Base-by-base conservation (phyloP, 257 asterid genomes). In the Echium plantagineum region DNA sequence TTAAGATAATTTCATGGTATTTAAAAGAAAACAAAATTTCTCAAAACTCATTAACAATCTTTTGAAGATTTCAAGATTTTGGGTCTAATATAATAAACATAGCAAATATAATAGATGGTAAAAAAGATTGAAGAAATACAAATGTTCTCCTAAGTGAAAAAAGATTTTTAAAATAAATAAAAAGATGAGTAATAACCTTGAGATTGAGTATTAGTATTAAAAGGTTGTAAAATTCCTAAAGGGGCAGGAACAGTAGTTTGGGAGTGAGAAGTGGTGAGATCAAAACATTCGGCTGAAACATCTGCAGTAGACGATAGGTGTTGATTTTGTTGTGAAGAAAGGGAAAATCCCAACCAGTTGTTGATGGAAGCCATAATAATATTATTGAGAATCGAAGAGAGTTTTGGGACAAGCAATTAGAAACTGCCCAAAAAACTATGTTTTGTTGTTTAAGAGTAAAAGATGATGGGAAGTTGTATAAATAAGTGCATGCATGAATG, bases 341-440 rank as follows among this genome's bases (percentile, higher is more conserved):
- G 82, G 61, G 95, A 83, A 71, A 83, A 86, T 5, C 90, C 87
- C 26, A 86, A 70, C 95, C 95, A 86, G 75, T 83, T 78, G 26
- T 81, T 83, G 83, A 81, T 81, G 38, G 83, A 76, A 56, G 61
- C 71, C 80, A 79, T 73, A n/a, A n/a, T n/a, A n/a, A n/a, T n/a
- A n/a, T n/a, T n/a, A n/a, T n/a, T n/a, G n/a, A n/a, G n/a, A n/a
- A n/a, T n/a, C n/a, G n/a, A n/a, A n/a, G n/a, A n/a, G n/a, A n/a
- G n/a, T n/a, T n/a, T n/a, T n/a, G n/a, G n/a, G n/a, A n/a, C n/a
- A n/a, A n/a, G n/a, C n/a, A n/a, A n/a, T n/a, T n/a, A n/a, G n/a
- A n/a, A n/a, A n/a, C n/a, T n/a, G n/a, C n/a, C n/a, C n/a, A n/a
- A n/a, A n/a, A n/a, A n/a, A n/a, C n/a, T n/a, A n/a, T n/a, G n/a